A percentile compares a stretch with the other conserved stretches of the same genome.
Conservation (phyloP, 2,329 filamentous ascomycete species). For the Xylariomycetidae sp. region DNA sequence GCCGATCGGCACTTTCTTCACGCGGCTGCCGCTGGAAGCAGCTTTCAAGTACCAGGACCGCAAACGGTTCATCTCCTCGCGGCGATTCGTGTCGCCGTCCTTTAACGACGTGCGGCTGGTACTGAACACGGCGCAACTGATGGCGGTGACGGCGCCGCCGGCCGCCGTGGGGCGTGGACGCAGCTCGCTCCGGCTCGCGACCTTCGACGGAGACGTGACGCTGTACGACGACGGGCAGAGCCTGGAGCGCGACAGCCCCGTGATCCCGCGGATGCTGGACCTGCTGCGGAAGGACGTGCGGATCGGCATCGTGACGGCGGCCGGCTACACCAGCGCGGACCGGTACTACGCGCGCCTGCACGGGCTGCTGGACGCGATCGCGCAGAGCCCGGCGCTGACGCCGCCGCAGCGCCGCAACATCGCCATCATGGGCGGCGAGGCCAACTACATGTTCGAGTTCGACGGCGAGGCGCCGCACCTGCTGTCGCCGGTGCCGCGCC, state of each 20-base stretch:
- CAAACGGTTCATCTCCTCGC: constrained; percentile 78
- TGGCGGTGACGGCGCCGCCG: constrained; percentile 68
- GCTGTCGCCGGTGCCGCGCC: constrained; percentile 59
- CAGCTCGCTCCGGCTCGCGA: constrained; percentile 74
- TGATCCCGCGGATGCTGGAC: constrained; percentile 62
- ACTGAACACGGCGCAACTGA: constrained; percentile 89
- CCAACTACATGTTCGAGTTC: constrained; percentile 89
- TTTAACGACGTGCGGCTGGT: constrained; percentile 95
- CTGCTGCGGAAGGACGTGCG: constrained; percentile 73
- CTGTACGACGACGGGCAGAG: constrained; percentile 87
- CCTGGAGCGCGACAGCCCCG: constrained; percentile 67
- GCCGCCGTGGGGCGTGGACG: too few species aligned
- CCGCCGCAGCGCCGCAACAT: constrained; percentile 67
- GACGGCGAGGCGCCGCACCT: constrained; percentile 57
- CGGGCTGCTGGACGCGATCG: constrained; percentile 77
- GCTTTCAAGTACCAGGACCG: constrained; percentile 89
- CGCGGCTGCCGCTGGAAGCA: constrained; percentile 74
- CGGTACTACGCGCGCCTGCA: constrained; percentile 83
- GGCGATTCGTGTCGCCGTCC: constrained; percentile 88
- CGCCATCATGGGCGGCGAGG: constrained; percentile 91
- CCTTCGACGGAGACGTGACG: constrained; percentile 96
- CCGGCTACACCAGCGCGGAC: constrained; percentile 83
- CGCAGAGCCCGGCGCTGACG: constrained; percentile 51
- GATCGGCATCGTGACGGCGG: constrained; percentile 93
- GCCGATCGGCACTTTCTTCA: constrained; percentile 90